These are phyloP conservation scores for Mycotypha africana DNA, from an alignment of 371 early-diverging fungal genomes.

Conservation along the genomic window DNA sequence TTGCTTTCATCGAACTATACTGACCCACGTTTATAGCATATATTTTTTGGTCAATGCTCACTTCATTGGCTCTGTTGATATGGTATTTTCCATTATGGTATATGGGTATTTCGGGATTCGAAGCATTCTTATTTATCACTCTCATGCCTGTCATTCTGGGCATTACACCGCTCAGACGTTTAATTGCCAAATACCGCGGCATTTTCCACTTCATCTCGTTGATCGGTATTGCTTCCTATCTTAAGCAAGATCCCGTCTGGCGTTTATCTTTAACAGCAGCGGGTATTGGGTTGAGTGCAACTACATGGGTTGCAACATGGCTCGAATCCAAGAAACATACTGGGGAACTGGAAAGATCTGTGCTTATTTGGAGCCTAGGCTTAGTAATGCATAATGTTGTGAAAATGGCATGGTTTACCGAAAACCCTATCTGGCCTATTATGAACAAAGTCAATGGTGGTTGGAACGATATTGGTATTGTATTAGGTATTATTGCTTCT, in stretches of 20 bases:
- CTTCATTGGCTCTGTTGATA: constrained; percentile 65
- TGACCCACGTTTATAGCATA: constrained; percentile 38
- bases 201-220: constrained; percentile 56
- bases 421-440: constrained; percentile 80
- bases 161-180: constrained; percentile 51
- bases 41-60: constrained; percentile 77
- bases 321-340: constrained; percentile 46
- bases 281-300: constrained; percentile 52
- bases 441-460: constrained; percentile 73
- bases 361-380: constrained; percentile 63
- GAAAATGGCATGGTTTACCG: constrained; percentile 71
- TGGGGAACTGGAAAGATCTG: constrained; percentile 57
- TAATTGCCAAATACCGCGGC: constrained; percentile 52
- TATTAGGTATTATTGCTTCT: constrained; percentile 55
- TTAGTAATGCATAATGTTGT: constrained; percentile 62
- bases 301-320: constrained; percentile 58
- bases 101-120: constrained; percentile 82
- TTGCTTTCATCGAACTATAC: too few relatives aligned
- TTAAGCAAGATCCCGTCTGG: constrained; percentile 47
- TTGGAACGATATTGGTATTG: constrained; percentile 58
- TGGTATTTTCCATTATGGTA: constrained; percentile 85
- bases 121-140: constrained; percentile 66
- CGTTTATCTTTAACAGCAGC: constrained; percentile 59
- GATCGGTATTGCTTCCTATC: constrained; percentile 59
- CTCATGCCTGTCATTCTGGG: constrained; percentile 58